Evolutionary conservation across 2,329 filamentous ascomycete species (phyloP), one percentile per base, ranked within the genome.

Genomic region (Diaporthe longicolla): DNA sequence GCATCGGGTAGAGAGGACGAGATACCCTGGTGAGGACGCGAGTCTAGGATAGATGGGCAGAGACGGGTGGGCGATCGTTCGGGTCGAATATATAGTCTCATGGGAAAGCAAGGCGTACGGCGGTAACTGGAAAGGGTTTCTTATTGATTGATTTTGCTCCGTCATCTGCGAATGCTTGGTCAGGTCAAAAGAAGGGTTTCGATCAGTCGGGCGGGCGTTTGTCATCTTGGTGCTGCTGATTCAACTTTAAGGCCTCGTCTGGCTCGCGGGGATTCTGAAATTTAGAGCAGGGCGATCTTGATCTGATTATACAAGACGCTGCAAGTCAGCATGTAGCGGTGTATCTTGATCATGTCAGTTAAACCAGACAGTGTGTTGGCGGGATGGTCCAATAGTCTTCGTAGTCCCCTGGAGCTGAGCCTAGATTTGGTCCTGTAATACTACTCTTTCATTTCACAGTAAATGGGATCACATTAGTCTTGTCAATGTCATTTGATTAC

Each of bases 71-170:
- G 45, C 29, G 8, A 21, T n/a, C 5, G 21, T n/a, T 7, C n/a
- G 15, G 63, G 17, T 37, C 21, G n/a, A 1, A 37, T 1, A 66
- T 66, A 66, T 29, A 52, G 63, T 15, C 21, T 52, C 19, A n/a
- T 37, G 24, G 45, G 32, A 37, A 37, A 66, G 63, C 63, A 52
- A 66, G 63, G 63, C 63, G 63, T 37, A 37, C 32, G 63, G 63
- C 11, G 24, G 29, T 19, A 10, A 26, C 52, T 37, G 45, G 61
- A 37, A 37, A 66, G 61, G 61, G 7, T 29, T 65, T 13, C 1
- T 43, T 43, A 21, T 45, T 48, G 1, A 10, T 35, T 7, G 8
- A 2, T 2, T 48, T 32, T n/a, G 8, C 13, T 21, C 43, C 35
- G 26, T 10, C 10, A 19, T 37, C 19, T 37, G 21, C 45, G 8